Base-by-base conservation (phyloP, 2,329 filamentous ascomycete species). In the Verticillium alfalfae region DNA sequence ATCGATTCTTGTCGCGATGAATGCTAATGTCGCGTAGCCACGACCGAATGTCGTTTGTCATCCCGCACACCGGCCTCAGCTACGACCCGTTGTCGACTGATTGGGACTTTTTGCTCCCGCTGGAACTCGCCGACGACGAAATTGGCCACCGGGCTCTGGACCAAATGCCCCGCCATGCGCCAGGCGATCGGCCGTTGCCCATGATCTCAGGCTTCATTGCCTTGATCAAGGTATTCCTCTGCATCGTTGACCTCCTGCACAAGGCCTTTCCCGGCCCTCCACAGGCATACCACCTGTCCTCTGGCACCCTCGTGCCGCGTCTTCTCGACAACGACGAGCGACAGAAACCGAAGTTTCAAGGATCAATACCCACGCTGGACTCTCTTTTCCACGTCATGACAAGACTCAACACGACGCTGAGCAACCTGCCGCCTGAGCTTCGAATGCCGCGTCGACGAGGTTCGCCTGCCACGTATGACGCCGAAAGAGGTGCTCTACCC, bases 91-190 rank as follows among this genome's bases (percentile, higher is more conserved):
- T 63, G 13, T 38, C 60, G 15, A 66, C 64, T 10, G 66, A 69
- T 56, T 69, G 67, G 67, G 65, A 67, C 22, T 68, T 67, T 45
- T 56, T 69, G 1, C 37, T 68, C 12, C 66, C 66, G 9, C 58
- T 65, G 5, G 67, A 69, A 36, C 38, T 65, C 13, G 39, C 60
- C 38, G 67, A 67, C 57, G 64, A 66, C 5, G 45, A 64, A 12
- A 49, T 49, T 26, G 45, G 45, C 45, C 22, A 8, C 18, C 45
- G 9, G 18, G 18, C 45, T 22, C 22, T 10, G 16, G 45, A 22
- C 5, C n/a, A 49, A 4, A 41, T 65, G 3, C 13, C 13, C 12
- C n/a, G 15, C 26, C 16, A 57, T 22, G 10, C 39, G 37, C 34
- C 22, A 18, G 8, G 37, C 5, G 38, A 37, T 34, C 36, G 12